phyloP scores from a whole-genome alignment of 2,329 filamentous ascomycete genomes.

The Pseudogymnoascus sp. region DNA sequence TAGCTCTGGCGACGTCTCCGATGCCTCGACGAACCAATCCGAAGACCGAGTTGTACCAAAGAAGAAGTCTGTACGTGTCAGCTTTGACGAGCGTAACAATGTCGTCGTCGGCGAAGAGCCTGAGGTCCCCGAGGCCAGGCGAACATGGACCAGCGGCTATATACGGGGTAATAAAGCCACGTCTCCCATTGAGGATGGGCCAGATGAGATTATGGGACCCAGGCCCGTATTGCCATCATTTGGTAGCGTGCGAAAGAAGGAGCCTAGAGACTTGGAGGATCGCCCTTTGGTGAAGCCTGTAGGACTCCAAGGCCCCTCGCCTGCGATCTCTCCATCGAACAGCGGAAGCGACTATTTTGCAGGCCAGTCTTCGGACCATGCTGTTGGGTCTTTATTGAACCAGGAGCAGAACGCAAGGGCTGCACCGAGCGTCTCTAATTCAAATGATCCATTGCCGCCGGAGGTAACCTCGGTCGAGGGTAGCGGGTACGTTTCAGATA shows the following conservation, averaged over 20 bases:
- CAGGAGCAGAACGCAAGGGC: slow-evolving; percentile 43
- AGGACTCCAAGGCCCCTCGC: slow-evolving; percentile 23
- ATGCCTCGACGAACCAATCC: slow-evolving; percentile 9
- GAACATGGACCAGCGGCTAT: slow-evolving; percentile 44
- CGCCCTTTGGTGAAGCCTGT: slow-evolving; percentile 48
- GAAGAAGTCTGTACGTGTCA: slow-evolving; percentile 64
- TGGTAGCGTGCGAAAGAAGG: slow-evolving; percentile 61
- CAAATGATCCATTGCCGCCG: slow-evolving; percentile 58
- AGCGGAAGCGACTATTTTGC: slow-evolving; percentile 18
- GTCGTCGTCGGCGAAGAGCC: slow-evolving; percentile 44
- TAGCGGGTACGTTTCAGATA: slow-evolving; percentile 54
- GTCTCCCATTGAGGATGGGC: slow-evolving; percentile 47
- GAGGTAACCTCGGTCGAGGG: slow-evolving; percentile 63
- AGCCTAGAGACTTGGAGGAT: slow-evolving; percentile 41
- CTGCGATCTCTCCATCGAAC: slow-evolving; percentile 17
- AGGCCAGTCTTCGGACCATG: slow-evolving; percentile 49
- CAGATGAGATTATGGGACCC: slow-evolving; percentile 65
- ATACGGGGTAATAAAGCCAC: slow-evolving; percentile 41
- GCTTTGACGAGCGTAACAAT: slow-evolving; percentile 64
- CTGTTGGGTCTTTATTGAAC: slow-evolving; percentile 45
- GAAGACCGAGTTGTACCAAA: slow-evolving; percentile 28
- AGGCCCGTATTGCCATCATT: slow-evolving; percentile 65
- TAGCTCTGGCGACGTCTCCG: slow-evolving; percentile 20
- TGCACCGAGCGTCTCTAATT: slow-evolving; percentile 47
- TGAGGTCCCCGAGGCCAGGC: slow-evolving; percentile 30